Evolutionary conservation across 2,329 filamentous ascomycete genomes (phyloP).

Genomic region (Aschersonia sp.): DNA sequence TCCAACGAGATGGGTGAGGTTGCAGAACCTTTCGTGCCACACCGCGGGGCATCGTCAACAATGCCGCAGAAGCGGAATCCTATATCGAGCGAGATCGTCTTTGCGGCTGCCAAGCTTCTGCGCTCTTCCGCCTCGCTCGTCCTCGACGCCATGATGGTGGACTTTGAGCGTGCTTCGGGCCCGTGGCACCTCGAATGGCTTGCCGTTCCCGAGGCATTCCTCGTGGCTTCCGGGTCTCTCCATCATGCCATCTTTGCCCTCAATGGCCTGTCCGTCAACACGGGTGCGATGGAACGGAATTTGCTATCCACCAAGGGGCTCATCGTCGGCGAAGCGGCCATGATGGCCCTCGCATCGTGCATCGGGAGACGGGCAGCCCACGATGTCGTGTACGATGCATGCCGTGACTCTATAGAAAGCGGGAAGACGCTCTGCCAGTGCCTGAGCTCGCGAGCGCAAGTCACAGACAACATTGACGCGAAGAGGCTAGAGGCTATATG

Average conservation of each 20-base stretch:
- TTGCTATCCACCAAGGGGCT: constrained; percentile 34
- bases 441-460: not conserved
- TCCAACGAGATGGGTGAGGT: constrained; percentile 36
- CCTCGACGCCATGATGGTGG: constrained; percentile 40
- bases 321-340: constrained; percentile 44
- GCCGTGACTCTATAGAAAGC: constrained; percentile 11
- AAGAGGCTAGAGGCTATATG: not conserved
- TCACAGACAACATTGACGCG: not conserved
- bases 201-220: constrained; percentile 37
- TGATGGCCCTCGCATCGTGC: constrained; percentile 41
- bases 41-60: constrained; percentile 37
- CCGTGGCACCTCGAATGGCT: constrained; percentile 47
- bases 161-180: constrained; percentile 41
- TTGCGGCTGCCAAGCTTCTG: constrained; percentile 38
- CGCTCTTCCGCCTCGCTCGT: constrained; percentile 35
- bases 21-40: constrained; percentile 38
- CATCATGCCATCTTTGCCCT: constrained; percentile 39
- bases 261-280: constrained; percentile 33
- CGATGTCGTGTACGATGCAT: constrained; percentile 41
- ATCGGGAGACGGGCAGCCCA: constrained; percentile 37
- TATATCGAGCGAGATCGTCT: constrained; percentile 40
- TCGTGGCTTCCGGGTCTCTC: constrained; percentile 34
- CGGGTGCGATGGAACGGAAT: constrained; percentile 32
- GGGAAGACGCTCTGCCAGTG: not conserved
- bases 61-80: constrained; percentile 47